Percentiles rank a stretch among this genome's conserved stretches.
phyloP scores from a whole-genome alignment of 2,329 filamentous ascomycete genomes.

The Myriosclerotinia curreyana region DNA sequence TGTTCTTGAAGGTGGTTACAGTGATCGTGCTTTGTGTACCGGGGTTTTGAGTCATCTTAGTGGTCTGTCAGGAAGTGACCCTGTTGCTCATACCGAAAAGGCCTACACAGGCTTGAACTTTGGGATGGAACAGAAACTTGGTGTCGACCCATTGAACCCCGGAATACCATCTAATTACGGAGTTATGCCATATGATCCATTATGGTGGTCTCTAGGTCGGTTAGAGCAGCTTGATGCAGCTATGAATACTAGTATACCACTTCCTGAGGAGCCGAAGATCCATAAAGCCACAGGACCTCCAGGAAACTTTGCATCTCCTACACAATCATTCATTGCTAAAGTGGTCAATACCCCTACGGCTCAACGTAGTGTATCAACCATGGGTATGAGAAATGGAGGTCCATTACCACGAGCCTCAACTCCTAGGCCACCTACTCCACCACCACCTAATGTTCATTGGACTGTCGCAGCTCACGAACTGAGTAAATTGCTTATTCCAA shows the following conservation, averaged over 20 bases:
- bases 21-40: constrained; percentile 82
- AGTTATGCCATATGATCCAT: constrained; percentile 56
- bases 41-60: constrained; percentile 88
- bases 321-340: constrained; percentile 81
- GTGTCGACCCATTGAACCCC: constrained; percentile 31
- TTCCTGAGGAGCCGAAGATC: constrained; percentile 48
- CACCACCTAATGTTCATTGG: constrained; percentile 82
- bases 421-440: constrained; percentile 57
- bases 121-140: constrained; percentile 57
- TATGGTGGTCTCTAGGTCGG: constrained; percentile 67
- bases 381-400: constrained; percentile 42
- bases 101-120: constrained; percentile 49
- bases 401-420: constrained; percentile 40
- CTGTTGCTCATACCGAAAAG: constrained; percentile 41
- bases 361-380: constrained; percentile 59
- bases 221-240: constrained; percentile 68
- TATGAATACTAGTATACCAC: constrained; percentile 50
- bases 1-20: constrained; percentile 94
- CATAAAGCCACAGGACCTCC: constrained; percentile 51
- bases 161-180: constrained; percentile 21
- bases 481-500: constrained; percentile 76
- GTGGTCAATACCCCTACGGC: constrained; percentile 62
- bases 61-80: constrained; percentile 65
- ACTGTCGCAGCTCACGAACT: constrained; percentile 78
- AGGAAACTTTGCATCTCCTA: constrained; percentile 82